Conservation (phyloP, 2,329 filamentous ascomycete genomes). For the Rutstroemia sp. region DNA sequence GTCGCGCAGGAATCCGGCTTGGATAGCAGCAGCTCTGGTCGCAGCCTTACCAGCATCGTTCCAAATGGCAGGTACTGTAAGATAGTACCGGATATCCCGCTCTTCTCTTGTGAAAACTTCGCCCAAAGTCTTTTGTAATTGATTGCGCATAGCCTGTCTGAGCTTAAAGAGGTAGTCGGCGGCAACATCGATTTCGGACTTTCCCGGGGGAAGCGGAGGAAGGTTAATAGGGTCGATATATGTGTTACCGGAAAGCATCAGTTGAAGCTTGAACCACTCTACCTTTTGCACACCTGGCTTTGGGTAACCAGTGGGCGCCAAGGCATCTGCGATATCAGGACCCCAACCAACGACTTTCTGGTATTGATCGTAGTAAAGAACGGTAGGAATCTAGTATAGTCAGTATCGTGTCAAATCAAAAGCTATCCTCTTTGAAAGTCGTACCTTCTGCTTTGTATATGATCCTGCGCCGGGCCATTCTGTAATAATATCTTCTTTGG, state of each 20-base stretch:
- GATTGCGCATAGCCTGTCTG: slow-evolving; percentile 91
- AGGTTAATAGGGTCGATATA: slow-evolving; percentile 99
- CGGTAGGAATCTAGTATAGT: slow-evolving; percentile 74
- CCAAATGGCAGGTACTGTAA: slow-evolving; percentile 99
- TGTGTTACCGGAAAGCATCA: slow-evolving; percentile 97
- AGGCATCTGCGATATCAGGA: slow-evolving; percentile 92
- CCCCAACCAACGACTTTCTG: slow-evolving; percentile 99
- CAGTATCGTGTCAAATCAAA: slow-evolving; percentile 11
- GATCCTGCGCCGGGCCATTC: slow-evolving; percentile 98
- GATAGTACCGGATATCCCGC: slow-evolving; percentile 93
- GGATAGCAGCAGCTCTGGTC: slow-evolving; percentile 89
- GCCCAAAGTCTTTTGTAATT: slow-evolving; percentile 90
- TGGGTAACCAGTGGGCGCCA: slow-evolving; percentile 93
- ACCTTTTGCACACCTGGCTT: slow-evolving; percentile 98
- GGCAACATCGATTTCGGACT: slow-evolving; percentile 98
- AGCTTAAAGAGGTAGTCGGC: slow-evolving; percentile 98
- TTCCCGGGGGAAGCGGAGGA: slow-evolving; percentile 90
- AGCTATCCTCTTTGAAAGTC: slow-evolving; percentile 10
- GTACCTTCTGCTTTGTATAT: slow-evolving; percentile 96
- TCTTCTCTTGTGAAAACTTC: slow-evolving; percentile 98
- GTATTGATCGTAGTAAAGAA: slow-evolving; percentile 99
- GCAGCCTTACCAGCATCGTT: slow-evolving; percentile 98
- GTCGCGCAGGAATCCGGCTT: slow-evolving; percentile 91
- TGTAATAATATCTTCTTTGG: slow-evolving; percentile 97
- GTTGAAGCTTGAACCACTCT: slow-evolving; percentile 99